Conservation (phyloP, 106 monocot genomes). For the Allium sativum region DNA sequence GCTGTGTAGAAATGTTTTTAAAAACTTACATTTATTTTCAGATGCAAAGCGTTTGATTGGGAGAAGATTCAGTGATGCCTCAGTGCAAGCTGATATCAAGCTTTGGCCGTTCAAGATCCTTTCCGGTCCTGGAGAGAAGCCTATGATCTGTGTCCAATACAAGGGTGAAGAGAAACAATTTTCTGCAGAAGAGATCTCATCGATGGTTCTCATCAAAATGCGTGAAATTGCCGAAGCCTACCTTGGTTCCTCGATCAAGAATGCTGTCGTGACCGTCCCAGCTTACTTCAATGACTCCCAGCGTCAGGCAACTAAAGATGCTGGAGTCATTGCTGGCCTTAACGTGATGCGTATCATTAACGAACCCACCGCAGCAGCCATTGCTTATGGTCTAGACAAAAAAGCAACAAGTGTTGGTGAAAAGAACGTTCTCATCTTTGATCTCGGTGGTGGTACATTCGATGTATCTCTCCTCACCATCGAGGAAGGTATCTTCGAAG, state of each 20-base stretch:
- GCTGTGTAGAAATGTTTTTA: no score
- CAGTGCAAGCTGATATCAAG: conserved; percentile 11
- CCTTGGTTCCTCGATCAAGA: conserved; percentile 34
- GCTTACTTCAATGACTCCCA: conserved; percentile 28
- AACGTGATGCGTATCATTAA: conserved; percentile 30
- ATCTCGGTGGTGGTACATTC: conserved; percentile 34
- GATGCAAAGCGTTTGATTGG: conserved; percentile 18
- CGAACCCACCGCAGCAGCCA: conserved; percentile 34
- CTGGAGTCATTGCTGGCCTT: conserved; percentile 40
- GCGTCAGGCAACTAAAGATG: conserved; percentile 33
- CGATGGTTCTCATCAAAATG: conserved; percentile 14
- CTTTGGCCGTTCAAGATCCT: conserved; percentile 18
- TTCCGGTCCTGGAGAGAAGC: conserved; percentile 12
- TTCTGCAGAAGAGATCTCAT: conserved; percentile 15
- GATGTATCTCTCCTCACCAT: conserved; percentile 38
- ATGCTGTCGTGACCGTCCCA: conserved; percentile 33
- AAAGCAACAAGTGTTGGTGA: conserved; percentile 40
- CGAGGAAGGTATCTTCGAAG: conserved; percentile 44
- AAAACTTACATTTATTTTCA: neutral
- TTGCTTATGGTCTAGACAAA: conserved; percentile 45
- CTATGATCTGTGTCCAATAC: conserved; percentile 15
- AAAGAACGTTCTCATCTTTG: conserved; percentile 38
- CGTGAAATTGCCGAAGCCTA: conserved; percentile 50
- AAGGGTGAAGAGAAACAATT: conserved; percentile 19
- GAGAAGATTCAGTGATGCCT: conserved; percentile 12